phyloP scores from a whole-genome alignment of 805 yeast species.

The Monosporozyma yasuniensis region DNA sequence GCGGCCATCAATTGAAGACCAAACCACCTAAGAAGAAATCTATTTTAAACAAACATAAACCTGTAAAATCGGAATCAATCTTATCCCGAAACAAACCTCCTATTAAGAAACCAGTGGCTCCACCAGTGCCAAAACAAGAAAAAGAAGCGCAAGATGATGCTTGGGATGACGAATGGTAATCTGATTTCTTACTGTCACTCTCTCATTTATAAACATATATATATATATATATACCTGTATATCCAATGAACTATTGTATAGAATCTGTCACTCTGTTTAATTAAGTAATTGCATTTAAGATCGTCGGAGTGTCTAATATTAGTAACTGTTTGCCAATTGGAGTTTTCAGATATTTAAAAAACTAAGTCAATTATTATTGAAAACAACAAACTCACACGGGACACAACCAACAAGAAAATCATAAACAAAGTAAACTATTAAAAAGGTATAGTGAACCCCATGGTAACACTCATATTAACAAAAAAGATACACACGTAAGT shows the following conservation, averaged over 20 bases:
- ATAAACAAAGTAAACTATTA: not conserved
- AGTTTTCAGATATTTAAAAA: not conserved
- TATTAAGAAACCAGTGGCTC: not conserved
- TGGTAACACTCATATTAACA: not conserved
- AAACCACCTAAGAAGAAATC: not conserved
- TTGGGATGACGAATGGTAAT: conserved; percentile 11
- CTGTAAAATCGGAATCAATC: not conserved
- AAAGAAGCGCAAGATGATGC: conserved; percentile 6
- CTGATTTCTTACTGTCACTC: no score
- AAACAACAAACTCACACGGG: no score
- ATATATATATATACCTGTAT: not conserved
- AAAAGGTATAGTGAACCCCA: not conserved
- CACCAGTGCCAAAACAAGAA: not conserved
- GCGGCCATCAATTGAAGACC: not conserved
- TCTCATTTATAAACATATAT: not conserved
- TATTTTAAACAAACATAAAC: not conserved
- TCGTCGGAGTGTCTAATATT: not conserved
- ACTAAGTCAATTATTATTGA: not conserved
- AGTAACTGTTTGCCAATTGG: not conserved
- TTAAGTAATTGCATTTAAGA: not conserved
- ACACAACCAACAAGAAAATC: not conserved
- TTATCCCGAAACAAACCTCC: not conserved
- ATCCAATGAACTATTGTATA: not conserved
- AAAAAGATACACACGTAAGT: not conserved
- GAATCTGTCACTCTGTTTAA: not conserved